These are phyloP conservation scores for Phytophthora lateralis DNA, from an alignment of 352 stramenopile species.

Conservation along the genomic window DNA sequence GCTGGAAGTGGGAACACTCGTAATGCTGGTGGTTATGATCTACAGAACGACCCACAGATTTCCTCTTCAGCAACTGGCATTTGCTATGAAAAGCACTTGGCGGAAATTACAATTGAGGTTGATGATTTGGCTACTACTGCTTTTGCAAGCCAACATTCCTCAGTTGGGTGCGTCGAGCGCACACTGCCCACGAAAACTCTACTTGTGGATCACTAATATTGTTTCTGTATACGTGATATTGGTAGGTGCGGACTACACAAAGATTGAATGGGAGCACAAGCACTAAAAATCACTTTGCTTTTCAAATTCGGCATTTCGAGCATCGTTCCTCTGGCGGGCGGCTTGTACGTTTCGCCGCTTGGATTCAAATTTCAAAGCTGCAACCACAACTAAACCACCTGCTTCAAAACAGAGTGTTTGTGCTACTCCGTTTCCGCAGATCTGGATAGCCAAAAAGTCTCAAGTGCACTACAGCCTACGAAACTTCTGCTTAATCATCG, in stretches of 20 bases:
- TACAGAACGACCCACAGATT: constrained; percentile 26
- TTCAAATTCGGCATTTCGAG: no score
- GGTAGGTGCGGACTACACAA: constrained; percentile 12
- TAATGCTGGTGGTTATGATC: constrained; percentile 11
- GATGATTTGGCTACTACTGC: constrained; percentile 27
- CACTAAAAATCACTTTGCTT: neutral
- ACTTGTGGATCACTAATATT: neutral
- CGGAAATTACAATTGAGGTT: constrained; percentile 26
- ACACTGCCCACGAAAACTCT: neutral
- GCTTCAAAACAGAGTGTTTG: no score
- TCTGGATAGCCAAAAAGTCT: no score
- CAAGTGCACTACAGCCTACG: no score
- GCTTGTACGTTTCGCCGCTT: no score
- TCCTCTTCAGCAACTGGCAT: constrained; percentile 30
- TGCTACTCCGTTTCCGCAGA: no score
- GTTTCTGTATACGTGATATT: neutral
- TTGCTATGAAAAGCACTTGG: constrained; percentile 18
- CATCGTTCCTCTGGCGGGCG: no score
- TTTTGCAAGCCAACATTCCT: constrained; percentile 21
- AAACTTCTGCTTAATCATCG: no score
- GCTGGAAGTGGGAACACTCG: constrained; percentile 22
- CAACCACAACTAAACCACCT: no score
- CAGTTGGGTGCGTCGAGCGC: constrained; percentile 18
- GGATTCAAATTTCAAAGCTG: no score
- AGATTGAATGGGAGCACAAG: constrained; percentile 8